A percentile compares a stretch with the other conserved stretches of the same genome.
These are phyloP conservation scores for Geranomyces michiganensis DNA, from an alignment of 192 early-diverging fungal species.

Conservation along the genomic window DNA sequence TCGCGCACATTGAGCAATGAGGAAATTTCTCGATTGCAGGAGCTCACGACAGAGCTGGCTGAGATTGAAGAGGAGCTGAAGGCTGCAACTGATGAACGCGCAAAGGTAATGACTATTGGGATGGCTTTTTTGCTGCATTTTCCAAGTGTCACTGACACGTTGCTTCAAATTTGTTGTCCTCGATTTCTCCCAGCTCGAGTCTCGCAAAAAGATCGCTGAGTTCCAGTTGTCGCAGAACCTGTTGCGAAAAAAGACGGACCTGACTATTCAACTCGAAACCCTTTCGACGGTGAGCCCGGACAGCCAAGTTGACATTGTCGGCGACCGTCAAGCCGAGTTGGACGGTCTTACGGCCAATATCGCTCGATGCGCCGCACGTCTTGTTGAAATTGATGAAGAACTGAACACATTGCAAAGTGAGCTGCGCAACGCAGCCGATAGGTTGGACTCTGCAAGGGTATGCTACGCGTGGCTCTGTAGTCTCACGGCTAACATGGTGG, in stretches of 20 bases:
- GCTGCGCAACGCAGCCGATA: not conserved
- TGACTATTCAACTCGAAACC: conserved; percentile 62
- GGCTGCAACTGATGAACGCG: conserved; percentile 55
- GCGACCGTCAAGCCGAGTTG: conserved; percentile 12
- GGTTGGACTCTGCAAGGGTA: not conserved
- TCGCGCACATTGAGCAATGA: conserved; percentile 35
- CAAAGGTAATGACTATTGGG: conserved; percentile 45
- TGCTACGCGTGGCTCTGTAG: not conserved
- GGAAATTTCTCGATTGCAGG: conserved; percentile 38
- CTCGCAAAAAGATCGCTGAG: conserved; percentile 70
- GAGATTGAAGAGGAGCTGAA: conserved; percentile 59
- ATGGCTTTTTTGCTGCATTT: too few species aligned
- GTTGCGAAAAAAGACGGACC: conserved; percentile 66
- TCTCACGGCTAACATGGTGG: too few species aligned
- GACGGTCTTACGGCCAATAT: conserved; percentile 6
- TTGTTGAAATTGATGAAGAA: conserved; percentile 20
- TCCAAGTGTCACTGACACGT: not conserved
- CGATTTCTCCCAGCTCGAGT: conserved; percentile 63
- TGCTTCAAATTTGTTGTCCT: not conserved
- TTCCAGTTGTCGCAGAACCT: conserved; percentile 74
- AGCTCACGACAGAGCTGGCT: conserved; percentile 55
- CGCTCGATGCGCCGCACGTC: not conserved
- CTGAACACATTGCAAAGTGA: not conserved
- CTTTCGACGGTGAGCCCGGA: not conserved
- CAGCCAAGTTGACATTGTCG: conserved; percentile 1